phyloP scores from a whole-genome alignment of 2,329 filamentous ascomycete species.

The Allantophomopsis lycopodina region DNA sequence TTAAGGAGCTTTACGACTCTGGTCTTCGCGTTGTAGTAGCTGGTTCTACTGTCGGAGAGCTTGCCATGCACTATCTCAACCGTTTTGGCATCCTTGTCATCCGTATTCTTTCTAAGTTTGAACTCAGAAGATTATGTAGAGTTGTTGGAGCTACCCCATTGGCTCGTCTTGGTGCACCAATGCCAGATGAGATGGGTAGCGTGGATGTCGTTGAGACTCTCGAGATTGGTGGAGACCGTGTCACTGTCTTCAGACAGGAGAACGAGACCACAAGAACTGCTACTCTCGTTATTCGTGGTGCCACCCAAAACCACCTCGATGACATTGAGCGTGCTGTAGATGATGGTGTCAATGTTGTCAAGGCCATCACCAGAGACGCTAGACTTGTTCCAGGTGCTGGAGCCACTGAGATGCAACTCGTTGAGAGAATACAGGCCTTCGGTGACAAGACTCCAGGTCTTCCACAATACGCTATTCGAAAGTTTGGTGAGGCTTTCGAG shows the following conservation, averaged over 20 bases:
- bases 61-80: conserved; percentile 96
- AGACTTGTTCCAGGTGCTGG: conserved; percentile 88
- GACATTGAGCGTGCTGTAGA: conserved; percentile 95
- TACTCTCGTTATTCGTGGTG: conserved; percentile 85
- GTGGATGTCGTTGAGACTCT: conserved; percentile 93
- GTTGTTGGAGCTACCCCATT: conserved; percentile 96
- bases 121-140: conserved; percentile 85
- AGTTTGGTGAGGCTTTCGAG: conserved; percentile 95
- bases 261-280: conserved; percentile 84
- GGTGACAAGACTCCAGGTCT: conserved; percentile 89
- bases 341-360: conserved; percentile 96
- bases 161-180: conserved; percentile 86
- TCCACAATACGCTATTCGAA: conserved; percentile 92
- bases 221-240: conserved; percentile 94
- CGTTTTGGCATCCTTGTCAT: conserved; percentile 91
- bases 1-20: conserved; percentile 94
- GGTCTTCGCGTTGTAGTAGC: conserved; percentile 86
- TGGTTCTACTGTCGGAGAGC: conserved; percentile 85
- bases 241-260: conserved; percentile 97
- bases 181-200: conserved; percentile 98
- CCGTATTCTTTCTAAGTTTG: conserved; percentile 96
- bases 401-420: conserved; percentile 85
- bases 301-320: conserved; percentile 95
- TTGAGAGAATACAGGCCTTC: conserved; percentile 80
- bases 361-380: conserved; percentile 90